Conservation (phyloP, 2,329 filamentous ascomycete genomes). For the Trematosphaeria pertusa region DNA sequence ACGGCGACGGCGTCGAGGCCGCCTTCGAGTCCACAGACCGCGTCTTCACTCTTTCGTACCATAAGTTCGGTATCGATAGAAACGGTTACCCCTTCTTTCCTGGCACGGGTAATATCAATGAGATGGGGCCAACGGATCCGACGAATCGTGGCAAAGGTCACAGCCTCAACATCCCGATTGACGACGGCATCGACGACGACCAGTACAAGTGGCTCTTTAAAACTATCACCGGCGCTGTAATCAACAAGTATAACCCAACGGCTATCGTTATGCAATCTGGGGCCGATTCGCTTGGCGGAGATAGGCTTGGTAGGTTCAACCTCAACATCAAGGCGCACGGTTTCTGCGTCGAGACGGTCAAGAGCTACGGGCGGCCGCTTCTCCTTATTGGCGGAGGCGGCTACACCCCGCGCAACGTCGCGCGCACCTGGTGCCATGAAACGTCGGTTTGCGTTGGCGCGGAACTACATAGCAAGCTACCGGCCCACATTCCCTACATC, state of each 20-base stretch:
- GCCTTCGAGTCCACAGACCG: conserved; percentile 89
- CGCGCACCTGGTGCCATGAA: conserved; percentile 95
- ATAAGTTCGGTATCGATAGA: conserved; percentile 84
- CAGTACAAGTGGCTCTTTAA: conserved; percentile 89
- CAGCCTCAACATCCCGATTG: conserved; percentile 86
- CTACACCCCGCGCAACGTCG: conserved; percentile 96
- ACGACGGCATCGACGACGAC: conserved; percentile 89
- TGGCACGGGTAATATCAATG: conserved; percentile 84
- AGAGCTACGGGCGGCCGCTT: conserved; percentile 78
- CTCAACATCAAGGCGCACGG: conserved; percentile 95
- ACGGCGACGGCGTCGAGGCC: conserved; percentile 89
- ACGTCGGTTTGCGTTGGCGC: conserved; percentile 86
- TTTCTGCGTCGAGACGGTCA: conserved; percentile 88
- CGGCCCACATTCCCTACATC: conserved; percentile 81
- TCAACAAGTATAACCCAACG: conserved; percentile 83
- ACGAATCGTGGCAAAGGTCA: conserved; percentile 89
- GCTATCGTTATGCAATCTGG: conserved; percentile 96
- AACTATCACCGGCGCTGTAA: conserved; percentile 76
- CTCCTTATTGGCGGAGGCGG: conserved; percentile 93
- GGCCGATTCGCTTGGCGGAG: conserved; percentile 91
- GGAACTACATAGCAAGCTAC: conserved; percentile 75
- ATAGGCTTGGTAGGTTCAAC: conserved; percentile 94
- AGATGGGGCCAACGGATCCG: conserved; percentile 82
- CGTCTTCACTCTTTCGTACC: conserved; percentile 92
- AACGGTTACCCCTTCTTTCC: conserved; percentile 74